Evolutionary conservation across 2,329 filamentous ascomycete genomes (phyloP).

Genomic region (Pseudogymnoascus sp.): DNA sequence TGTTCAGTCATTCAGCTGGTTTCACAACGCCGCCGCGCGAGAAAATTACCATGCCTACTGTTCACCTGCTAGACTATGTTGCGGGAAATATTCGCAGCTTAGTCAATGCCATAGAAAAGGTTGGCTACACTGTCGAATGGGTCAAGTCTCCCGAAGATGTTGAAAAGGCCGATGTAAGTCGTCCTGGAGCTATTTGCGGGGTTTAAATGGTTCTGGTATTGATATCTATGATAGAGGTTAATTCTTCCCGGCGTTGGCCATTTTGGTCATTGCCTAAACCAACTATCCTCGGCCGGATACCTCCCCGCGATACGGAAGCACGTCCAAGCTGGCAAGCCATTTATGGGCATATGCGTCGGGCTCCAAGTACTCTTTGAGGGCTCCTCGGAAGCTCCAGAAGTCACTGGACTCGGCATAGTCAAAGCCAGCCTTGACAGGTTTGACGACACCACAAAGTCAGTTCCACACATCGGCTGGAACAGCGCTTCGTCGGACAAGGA

Average conservation of each 20-base stretch:
- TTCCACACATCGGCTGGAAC: constrained; percentile 99
- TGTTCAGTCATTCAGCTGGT: neutral
- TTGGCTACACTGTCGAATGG: constrained; percentile 91
- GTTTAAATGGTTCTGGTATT: constrained; percentile 5
- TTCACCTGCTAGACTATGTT: constrained; percentile 79
- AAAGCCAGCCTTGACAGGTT: constrained; percentile 68
- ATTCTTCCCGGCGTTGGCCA: constrained; percentile 96
- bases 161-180: constrained; percentile 68
- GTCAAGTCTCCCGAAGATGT: constrained; percentile 79
- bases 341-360: constrained; percentile 96
- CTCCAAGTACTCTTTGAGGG: constrained; percentile 83
- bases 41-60: constrained; percentile 56
- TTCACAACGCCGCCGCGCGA: neutral
- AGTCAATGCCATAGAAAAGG: constrained; percentile 94
- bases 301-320: constrained; percentile 74
- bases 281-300: constrained; percentile 76
- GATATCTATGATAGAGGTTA: constrained; percentile 56
- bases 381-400: constrained; percentile 68
- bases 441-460: constrained; percentile 69
- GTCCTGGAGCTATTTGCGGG: neutral
- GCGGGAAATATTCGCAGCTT: constrained; percentile 94
- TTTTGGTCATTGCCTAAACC: constrained; percentile 89
- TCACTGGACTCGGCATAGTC: constrained; percentile 70
- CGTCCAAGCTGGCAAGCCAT: constrained; percentile 86
- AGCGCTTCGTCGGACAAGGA: constrained; percentile 58